These are phyloP conservation scores for Arabidopsis hybrid DNA, from an alignment of 441 rosid species.

Conservation along the genomic window DNA sequence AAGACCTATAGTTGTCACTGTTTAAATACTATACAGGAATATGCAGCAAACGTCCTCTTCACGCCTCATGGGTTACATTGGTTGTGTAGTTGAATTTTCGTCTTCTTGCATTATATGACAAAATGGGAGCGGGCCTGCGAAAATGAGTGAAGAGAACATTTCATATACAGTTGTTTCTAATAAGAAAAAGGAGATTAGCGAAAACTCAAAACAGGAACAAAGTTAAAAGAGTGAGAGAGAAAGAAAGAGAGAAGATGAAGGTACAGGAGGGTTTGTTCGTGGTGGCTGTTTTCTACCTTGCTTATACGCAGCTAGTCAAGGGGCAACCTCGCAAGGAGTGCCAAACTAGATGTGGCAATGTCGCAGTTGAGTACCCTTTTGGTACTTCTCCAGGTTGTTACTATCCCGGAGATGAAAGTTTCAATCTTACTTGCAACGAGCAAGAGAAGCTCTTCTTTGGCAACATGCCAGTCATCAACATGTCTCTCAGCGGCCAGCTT, in stretches of 20 bases:
- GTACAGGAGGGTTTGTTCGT: background rate
- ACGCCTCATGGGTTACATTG: too few species aligned
- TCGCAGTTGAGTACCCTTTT: constrained; percentile 30
- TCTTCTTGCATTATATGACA: too few species aligned
- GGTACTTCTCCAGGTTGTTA: constrained; percentile 35
- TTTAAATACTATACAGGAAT: background rate
- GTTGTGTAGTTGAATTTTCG: too few species aligned
- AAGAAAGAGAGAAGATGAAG: background rate
- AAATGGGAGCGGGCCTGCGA: background rate
- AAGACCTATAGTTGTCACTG: background rate
- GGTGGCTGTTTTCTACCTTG: background rate
- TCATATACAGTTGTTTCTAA: background rate
- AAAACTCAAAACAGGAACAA: background rate
- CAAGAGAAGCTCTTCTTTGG: background rate
- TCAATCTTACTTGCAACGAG: background rate
- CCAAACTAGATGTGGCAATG: constrained; percentile 18
- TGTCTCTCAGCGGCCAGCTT: background rate
- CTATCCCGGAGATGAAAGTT: background rate
- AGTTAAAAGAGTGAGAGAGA: background rate
- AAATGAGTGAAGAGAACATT: background rate
- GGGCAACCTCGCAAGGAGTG: constrained; percentile 1
- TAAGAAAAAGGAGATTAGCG: background rate
- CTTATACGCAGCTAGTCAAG: background rate
- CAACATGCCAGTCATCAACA: background rate
- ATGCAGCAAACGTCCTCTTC: constrained; percentile 11